Percentiles rank a stretch among this genome's conserved stretches.
Conservation (phyloP, 2,329 filamentous ascomycete species). For the Aureobasidium pullulans region DNA sequence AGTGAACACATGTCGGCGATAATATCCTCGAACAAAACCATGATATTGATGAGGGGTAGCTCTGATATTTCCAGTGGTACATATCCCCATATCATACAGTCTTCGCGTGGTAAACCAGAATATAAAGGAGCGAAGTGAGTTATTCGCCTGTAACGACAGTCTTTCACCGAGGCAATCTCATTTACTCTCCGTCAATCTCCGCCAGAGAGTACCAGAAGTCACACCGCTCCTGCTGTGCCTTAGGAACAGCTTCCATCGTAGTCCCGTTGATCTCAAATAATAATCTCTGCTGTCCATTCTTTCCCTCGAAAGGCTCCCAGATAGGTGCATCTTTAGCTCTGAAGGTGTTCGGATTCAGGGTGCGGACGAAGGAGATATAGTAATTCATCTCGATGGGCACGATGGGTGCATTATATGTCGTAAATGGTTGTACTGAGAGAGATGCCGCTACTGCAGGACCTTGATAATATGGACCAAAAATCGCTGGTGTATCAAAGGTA, state of each 20-base stretch:
- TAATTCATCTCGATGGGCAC: constrained; percentile 34
- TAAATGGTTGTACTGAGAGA: constrained; percentile 24
- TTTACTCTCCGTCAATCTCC: no score
- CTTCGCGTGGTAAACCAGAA: no score
- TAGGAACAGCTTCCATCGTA: constrained; percentile 23
- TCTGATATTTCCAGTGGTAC: no score
- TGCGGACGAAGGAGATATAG: constrained; percentile 38
- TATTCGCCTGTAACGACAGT: no score
- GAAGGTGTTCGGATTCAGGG: constrained; percentile 33
- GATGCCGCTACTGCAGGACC: constrained; percentile 18
- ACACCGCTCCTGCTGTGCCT: constrained; percentile 20
- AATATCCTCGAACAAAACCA: no score
- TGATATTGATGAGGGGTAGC: no score
- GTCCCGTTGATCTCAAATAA: constrained; percentile 20
- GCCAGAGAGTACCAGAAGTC: constrained; percentile 19
- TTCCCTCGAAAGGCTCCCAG: constrained; percentile 22
- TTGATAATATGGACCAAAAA: constrained; percentile 32
- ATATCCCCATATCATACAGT: no score
- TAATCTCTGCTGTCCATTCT: constrained; percentile 16
- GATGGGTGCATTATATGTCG: constrained; percentile 26
- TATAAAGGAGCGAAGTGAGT: no score
- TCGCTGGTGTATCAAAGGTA: constrained; percentile 29
- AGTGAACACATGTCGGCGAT: no score
- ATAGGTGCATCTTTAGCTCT: constrained; percentile 22
- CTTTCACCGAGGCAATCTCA: no score